These are phyloP conservation scores for Lentinula sp. DNA, from an alignment of 768 basidiomycete genomes.

Conservation along the genomic window DNA sequence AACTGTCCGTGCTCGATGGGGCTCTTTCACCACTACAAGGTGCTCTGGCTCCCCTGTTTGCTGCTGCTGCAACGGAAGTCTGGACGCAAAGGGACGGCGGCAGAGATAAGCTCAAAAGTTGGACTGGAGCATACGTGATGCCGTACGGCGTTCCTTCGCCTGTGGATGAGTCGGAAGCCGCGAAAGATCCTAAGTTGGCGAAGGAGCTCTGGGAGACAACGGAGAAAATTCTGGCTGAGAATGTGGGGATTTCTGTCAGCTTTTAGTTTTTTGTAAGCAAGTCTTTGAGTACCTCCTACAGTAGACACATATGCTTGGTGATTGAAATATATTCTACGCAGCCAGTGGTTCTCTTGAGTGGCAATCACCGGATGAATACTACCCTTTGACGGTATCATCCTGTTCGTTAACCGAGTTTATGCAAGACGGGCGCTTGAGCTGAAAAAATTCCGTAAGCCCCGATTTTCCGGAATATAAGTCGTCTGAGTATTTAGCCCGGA, in stretches of 20 bases:
- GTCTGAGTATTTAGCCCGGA: background rate
- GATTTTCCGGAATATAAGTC: no score
- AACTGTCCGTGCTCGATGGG: background rate
- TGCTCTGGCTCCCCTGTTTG: constrained; percentile 29
- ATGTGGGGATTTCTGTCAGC: background rate
- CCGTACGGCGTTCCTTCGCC: constrained; percentile 24
- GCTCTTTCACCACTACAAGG: constrained; percentile 21
- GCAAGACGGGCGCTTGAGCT: no score
- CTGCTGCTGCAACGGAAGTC: constrained; percentile 31
- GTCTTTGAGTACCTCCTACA: no score
- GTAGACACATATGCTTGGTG: no score
- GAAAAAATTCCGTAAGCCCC: no score
- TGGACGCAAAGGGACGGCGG: constrained; percentile 7
- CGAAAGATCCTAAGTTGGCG: constrained; percentile 24
- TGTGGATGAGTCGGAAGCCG: constrained; percentile 18
- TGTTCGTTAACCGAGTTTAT: no score
- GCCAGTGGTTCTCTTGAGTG: no score
- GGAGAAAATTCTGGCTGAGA: constrained; percentile 18
- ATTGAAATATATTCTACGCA: no score
- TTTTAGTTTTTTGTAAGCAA: background rate
- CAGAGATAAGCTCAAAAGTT: constrained; percentile 18
- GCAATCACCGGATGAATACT: no score
- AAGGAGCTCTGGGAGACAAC: constrained; percentile 33
- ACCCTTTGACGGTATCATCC: no score
- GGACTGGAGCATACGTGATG: constrained; percentile 29